A percentile compares a stretch with the other conserved stretches of the same genome.
These are phyloP conservation scores for Kluyveromyces sp. DNA, from an alignment of 1,139 yeast genomes.

Conservation along the genomic window DNA sequence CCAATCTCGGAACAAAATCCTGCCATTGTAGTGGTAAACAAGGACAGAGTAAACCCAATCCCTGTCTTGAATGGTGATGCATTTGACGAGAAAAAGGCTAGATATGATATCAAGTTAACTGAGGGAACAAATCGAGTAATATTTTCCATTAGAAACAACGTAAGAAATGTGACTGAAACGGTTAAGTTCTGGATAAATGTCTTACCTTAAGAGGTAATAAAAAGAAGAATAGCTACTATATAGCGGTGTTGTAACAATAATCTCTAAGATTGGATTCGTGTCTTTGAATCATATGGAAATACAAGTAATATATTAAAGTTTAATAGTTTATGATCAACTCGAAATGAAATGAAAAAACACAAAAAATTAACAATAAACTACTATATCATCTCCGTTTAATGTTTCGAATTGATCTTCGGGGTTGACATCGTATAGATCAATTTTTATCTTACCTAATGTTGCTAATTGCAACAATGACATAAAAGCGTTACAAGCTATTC, in stretches of 20 bases:
- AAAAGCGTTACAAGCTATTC: slow-evolving; percentile 28
- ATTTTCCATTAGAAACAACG: slow-evolving; percentile 16
- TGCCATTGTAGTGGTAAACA: slow-evolving; percentile 18
- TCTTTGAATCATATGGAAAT: no score
- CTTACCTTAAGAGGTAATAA: slow-evolving; percentile 17
- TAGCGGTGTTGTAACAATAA: background rate
- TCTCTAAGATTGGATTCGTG: no score
- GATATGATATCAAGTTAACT: slow-evolving; percentile 22
- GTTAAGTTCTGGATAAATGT: slow-evolving; percentile 29
- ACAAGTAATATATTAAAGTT: no score
- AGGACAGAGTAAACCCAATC: slow-evolving; percentile 13
- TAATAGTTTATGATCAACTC: no score
- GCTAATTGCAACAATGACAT: slow-evolving; percentile 25
- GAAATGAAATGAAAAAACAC: background rate
- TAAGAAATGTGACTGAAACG: slow-evolving; percentile 13
- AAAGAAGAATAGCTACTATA: background rate
- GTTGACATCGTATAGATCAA: slow-evolving; percentile 10
- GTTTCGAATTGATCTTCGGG: slow-evolving; percentile 8
- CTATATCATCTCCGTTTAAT: slow-evolving; percentile 16
- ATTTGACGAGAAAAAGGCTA: slow-evolving; percentile 10
- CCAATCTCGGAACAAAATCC: slow-evolving; percentile 8
- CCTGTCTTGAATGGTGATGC: slow-evolving; percentile 7
- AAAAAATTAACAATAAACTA: slow-evolving; percentile 9
- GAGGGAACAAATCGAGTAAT: slow-evolving; percentile 27
- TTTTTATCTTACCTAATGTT: slow-evolving; percentile 16